A percentile compares a stretch with the other conserved stretches of the same genome.
Conservation (phyloP, 768 basidiomycete genomes). For the Strobilomyces confusus region DNA sequence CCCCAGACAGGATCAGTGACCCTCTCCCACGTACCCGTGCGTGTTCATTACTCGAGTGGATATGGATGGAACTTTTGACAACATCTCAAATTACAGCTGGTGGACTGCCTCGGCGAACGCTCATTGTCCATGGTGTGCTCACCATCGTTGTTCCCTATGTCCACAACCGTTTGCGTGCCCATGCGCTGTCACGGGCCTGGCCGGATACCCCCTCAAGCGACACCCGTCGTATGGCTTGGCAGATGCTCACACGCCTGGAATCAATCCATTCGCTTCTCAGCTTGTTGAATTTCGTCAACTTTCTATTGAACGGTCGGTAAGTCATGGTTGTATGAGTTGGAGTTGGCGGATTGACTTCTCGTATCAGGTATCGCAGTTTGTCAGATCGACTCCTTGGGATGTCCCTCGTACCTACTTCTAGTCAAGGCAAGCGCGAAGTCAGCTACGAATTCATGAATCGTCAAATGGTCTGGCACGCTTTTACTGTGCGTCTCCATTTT, state of each 20-base stretch:
- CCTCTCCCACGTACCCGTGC: too few species aligned
- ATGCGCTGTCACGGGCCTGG: slow-evolving; percentile 84
- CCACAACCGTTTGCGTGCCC: slow-evolving; percentile 64
- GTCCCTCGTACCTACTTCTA: slow-evolving; percentile 66
- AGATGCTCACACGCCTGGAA: slow-evolving; percentile 60
- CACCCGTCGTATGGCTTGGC: slow-evolving; percentile 70
- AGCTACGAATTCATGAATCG: slow-evolving; percentile 99
- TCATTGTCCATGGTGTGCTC: slow-evolving; percentile 65
- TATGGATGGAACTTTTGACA: not conserved
- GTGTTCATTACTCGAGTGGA: not conserved
- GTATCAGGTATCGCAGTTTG: slow-evolving; percentile 77
- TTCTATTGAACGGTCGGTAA: slow-evolving; percentile 84
- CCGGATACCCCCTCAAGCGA: slow-evolving; percentile 86
- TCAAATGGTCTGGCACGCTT: slow-evolving; percentile 99
- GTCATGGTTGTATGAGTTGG: slow-evolving; percentile 22
- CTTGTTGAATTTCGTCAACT: slow-evolving; percentile 74
- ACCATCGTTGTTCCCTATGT: slow-evolving; percentile 78
- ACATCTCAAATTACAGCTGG: slow-evolving; percentile 42
- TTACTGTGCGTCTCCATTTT: slow-evolving; percentile 62
- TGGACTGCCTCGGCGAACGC: slow-evolving; percentile 55
- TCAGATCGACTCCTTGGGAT: slow-evolving; percentile 75
- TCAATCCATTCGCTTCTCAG: slow-evolving; percentile 58
- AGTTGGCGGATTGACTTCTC: slow-evolving; percentile 1
- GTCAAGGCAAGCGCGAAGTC: slow-evolving; percentile 72
- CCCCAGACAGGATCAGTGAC: too few species aligned